Evolutionary conservation across 1,139 yeast species (phyloP), one percentile per base, ranked within the genome.

Genomic region (Debaryomycetaceae sp.): DNA sequence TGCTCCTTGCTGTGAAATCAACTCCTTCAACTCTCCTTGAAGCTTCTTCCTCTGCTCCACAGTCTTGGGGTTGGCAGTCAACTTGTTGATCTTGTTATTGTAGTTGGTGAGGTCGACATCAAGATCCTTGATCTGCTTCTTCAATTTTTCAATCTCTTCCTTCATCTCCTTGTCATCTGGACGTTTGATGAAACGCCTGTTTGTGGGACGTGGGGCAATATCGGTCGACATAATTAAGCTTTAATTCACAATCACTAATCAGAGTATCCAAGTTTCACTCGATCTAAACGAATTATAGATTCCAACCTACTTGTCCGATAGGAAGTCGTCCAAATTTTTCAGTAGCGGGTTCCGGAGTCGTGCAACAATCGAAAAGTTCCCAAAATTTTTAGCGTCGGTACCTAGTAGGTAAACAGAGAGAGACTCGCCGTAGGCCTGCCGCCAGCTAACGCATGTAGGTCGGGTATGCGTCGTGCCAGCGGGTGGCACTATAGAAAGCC

Each of bases 101-200:
- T 76, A 49, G 50, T 72, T 75, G 45, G 63, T 66, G 56, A 72
- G 63, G 40, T 68, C 62, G 49, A 69, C 66, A 62, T 87, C 93
- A 65, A 87, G 78, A 58, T 77, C 80, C 61, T 84, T 83, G 66
- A 91, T 80, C 60, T 86, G 87, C 40, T 77, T 77, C 57, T 82
- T 81, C 56, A 87, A 72, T 44, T 72, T 75, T 40, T 76, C 80
- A 52, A 88, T 63, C 57, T 80, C 77, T 52, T 76, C 77, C 63
- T 85, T 87, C 63, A 73, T 66, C 42, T 67, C 79, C 55, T 80
- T 69, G 62, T 80, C 82, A 64, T 90, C 95, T 49, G 96, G 95
- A 63, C 86, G 83, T 66, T 84, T 84, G 66, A 84, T 76, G 63
- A 76, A 79, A 56, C 78, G 80, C 53, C 60, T 59, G 33, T 47